Conservation (phyloP, 805 yeast species). For the Candida xyloterini region DNA sequence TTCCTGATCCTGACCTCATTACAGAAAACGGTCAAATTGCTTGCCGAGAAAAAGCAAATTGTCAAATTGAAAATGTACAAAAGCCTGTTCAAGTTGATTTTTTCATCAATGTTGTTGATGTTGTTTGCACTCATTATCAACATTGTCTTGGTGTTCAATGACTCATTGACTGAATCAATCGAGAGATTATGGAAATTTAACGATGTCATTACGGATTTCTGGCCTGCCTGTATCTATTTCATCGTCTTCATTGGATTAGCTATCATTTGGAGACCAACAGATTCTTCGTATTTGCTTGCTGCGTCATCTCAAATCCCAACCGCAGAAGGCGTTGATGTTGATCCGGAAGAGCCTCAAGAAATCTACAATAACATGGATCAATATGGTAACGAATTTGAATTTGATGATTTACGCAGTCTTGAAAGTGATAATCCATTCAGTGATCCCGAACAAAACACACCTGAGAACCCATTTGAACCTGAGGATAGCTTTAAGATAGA, state of each 20-base stretch:
- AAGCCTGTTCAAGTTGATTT: slow-evolving; percentile 69
- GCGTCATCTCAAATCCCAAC: slow-evolving; percentile 88
- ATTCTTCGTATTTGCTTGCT: slow-evolving; percentile 90
- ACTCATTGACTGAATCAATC: slow-evolving; percentile 70
- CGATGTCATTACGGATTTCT: slow-evolving; percentile 85
- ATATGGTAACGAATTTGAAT: slow-evolving; percentile 54
- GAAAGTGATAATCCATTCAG: slow-evolving; percentile 39
- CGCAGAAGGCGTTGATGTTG: slow-evolving; percentile 49
- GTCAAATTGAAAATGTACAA: slow-evolving; percentile 88
- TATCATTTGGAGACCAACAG: slow-evolving; percentile 96
- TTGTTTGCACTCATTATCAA: slow-evolving; percentile 70
- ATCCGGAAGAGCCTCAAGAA: slow-evolving; percentile 24
- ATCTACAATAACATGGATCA: slow-evolving; percentile 30
- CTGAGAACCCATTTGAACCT: slow-evolving; percentile 31
- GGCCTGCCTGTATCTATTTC: slow-evolving; percentile 90
- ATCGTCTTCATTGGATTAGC: slow-evolving; percentile 80
- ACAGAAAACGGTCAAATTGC: slow-evolving; percentile 66
- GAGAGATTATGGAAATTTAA: slow-evolving; percentile 91
- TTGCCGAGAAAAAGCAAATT: slow-evolving; percentile 83
- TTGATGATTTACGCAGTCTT: slow-evolving; percentile 54
- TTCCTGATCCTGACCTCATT: slow-evolving; percentile 70
- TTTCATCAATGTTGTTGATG: slow-evolving; percentile 66
- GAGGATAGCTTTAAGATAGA: slow-evolving; percentile 31
- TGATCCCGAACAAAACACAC: slow-evolving; percentile 13
- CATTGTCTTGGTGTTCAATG: slow-evolving; percentile 66